These are phyloP conservation scores for Cinnamomum micranthum DNA, from an alignment of 164 flowering plant species.

Conservation along the genomic window DNA sequence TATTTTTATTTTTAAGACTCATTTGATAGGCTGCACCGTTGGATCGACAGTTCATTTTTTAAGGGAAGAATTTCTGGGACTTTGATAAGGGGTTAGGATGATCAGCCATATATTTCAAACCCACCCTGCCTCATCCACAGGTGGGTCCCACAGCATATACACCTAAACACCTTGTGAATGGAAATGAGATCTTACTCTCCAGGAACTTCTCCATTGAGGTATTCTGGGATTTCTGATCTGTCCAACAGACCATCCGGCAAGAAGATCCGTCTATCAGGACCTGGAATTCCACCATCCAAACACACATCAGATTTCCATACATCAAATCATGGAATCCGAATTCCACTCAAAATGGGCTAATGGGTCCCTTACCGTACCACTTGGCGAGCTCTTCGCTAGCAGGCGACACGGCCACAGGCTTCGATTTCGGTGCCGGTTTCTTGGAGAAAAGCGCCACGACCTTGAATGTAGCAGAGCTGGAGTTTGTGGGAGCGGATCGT, in stretches of 20 bases:
- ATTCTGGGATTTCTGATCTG: slow-evolving; percentile 86
- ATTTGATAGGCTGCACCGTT: no score
- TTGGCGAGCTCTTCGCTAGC: slow-evolving; percentile 91
- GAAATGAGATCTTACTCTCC: slow-evolving; percentile 71
- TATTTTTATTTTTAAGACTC: no score
- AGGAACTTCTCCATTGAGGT: slow-evolving; percentile 94
- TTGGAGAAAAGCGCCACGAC: slow-evolving; percentile 78
- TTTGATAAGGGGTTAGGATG: no score
- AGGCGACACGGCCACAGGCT: slow-evolving; percentile 41
- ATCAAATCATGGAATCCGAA: neutral
- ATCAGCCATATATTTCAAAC: no score
- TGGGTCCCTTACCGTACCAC: slow-evolving; percentile 85
- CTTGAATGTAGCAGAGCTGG: slow-evolving; percentile 51
- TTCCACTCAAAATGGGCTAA: neutral
- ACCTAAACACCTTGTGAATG: neutral
- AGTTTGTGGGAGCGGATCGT: slow-evolving; percentile 43
- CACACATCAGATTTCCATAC: neutral
- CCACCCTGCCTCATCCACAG: no score
- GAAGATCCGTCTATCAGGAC: slow-evolving; percentile 95
- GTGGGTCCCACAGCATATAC: no score
- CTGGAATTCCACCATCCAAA: slow-evolving; percentile 28
- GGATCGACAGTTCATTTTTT: no score
- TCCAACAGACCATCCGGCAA: slow-evolving; percentile 95
- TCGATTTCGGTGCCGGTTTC: slow-evolving; percentile 63
- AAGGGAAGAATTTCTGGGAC: no score